These are phyloP conservation scores for Acidiella bohemica DNA, from an alignment of 495 filamentous ascomycete genomes.

Conservation along the genomic window DNA sequence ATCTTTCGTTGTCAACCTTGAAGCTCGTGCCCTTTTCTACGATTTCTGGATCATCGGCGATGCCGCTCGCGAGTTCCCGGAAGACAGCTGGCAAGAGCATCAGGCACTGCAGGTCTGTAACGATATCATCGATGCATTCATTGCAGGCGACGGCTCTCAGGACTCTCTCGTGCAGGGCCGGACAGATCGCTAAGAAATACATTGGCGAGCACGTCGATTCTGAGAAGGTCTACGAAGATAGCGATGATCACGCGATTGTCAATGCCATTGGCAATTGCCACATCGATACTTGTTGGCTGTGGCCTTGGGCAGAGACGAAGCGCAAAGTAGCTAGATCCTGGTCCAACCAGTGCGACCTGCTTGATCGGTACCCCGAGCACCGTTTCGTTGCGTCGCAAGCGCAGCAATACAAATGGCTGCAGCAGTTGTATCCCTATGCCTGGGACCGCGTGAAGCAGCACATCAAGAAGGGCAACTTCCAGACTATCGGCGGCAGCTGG, in stretches of 20 bases:
- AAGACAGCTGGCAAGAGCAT: conserved; percentile 52
- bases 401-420: conserved; percentile 96
- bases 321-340: conserved; percentile 92
- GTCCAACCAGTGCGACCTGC: conserved; percentile 86
- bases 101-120: conserved; percentile 71
- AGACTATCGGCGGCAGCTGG: conserved; percentile 94
- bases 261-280: conserved; percentile 91
- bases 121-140: conserved; percentile 77
- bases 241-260: conserved; percentile 53
- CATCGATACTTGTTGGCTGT: conserved; percentile 96
- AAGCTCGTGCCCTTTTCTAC: conserved; percentile 68
- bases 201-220: conserved; percentile 71
- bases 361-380: conserved; percentile 90
- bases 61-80: conserved; percentile 28
- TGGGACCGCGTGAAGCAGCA: conserved; percentile 84
- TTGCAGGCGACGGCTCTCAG: conserved; percentile 57
- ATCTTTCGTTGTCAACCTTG: conserved; percentile 77
- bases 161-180: conserved; percentile 65
- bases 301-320: conserved; percentile 98
- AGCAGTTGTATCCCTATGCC: conserved; percentile 70
- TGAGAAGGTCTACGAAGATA: conserved; percentile 66
- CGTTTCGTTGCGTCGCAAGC: conserved; percentile 85
- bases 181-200: conserved; percentile 67
- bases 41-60: conserved; percentile 90
- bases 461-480: conserved; percentile 80